Evolutionary conservation across 164 flowering plant genomes (phyloP), one percentile per base, ranked within the genome.

Genomic region (Aristolochia contorta): DNA sequence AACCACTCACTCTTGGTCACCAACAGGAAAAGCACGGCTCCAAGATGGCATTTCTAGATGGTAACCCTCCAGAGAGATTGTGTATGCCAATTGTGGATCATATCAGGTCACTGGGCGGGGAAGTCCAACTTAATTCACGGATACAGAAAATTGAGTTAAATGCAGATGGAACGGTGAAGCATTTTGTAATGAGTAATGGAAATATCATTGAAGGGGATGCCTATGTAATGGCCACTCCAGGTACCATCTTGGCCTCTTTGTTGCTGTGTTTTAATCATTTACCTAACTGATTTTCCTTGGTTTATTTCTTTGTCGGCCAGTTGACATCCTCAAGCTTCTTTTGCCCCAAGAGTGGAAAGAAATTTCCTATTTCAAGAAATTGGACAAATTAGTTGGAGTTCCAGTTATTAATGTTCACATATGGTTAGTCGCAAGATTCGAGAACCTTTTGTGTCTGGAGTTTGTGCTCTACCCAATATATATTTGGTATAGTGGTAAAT

Each of bases 1-100:
- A 1, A 16, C 53, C 53, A 55, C 6, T 55, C 47, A 51, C 10
- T 27, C 30, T 53, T 43, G 23, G n/a, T n/a, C 48, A 22, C 68
- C 57, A 61, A 72, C 80, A 93, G 99, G 99, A 93, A 75, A 93
- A 85, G 65, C 82, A 91, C 69, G 99, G 99, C 37, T 93, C 99
- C 13, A 93, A 93, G 84, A 93, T 93, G 99, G 99, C 99, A 22
- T 93, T 93, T 67, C 76, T 93, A 60, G 99, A 93, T 84, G 99
- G 99, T 46, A 88, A 81, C 65, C 99, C 99, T 60, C 97, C 99
- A 9, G 97, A 91, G 77, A 86, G 99, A 77, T 89, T 93, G 24
- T 93, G 99, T 76, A 62, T 74, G 86, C 99, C 96, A 7, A 84
- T 93, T 64, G 97, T 74, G 51, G 79, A 91, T 49, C 97, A 93